Evolutionary conservation across 768 basidiomycete species (phyloP), one percentile per base, ranked within the genome.

Genomic region (Suillus brevipes): DNA sequence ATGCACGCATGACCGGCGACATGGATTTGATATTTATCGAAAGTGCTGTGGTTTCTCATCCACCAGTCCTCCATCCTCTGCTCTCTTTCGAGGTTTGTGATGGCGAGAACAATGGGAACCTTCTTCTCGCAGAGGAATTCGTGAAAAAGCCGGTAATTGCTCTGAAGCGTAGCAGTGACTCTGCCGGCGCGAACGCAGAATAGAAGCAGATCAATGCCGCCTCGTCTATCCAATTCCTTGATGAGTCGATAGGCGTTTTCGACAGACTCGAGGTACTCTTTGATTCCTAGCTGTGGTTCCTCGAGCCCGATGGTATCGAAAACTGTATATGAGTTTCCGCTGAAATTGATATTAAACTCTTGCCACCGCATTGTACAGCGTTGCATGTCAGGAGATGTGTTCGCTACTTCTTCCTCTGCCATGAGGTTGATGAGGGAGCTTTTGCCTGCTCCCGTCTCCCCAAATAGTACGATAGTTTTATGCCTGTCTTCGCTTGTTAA

Each of bases 361-460:
- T 69, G 66, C 40, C 73, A 76, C 38, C 73, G 59, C 56, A 81
- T 70, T 5, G 82, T 83, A 62, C 76, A 79, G 6, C 82, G 81
- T 8, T 68, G 65, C 12, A 75, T 75, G 6, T 71, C 68, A 59
- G 72, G 74, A 9, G 79, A 80, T 16, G 74, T 74, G 2, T 61
- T 49, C 18, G 81, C 81, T 14, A 70, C 62, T 0, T 74, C 64
- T 4, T 64, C 36, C 13, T 73, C 74, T n/a, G 71, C 64, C 57
- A 83, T 70, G 74, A 83, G 76, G 68, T 83, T 83, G 36, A 83
- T 67, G 37, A 83, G 72, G 3, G 79, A 81, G 69, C 82, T 83
- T 69, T 83, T 83, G 3, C 78, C 78, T 50, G 74, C 64, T 28
- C 74, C 74, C 5, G 74, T 74, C 64, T 77, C 74, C 37, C 74